Evolutionary conservation across 1,284 basidiomycete genomes (phyloP).

Genomic region (Chiua sp.): DNA sequence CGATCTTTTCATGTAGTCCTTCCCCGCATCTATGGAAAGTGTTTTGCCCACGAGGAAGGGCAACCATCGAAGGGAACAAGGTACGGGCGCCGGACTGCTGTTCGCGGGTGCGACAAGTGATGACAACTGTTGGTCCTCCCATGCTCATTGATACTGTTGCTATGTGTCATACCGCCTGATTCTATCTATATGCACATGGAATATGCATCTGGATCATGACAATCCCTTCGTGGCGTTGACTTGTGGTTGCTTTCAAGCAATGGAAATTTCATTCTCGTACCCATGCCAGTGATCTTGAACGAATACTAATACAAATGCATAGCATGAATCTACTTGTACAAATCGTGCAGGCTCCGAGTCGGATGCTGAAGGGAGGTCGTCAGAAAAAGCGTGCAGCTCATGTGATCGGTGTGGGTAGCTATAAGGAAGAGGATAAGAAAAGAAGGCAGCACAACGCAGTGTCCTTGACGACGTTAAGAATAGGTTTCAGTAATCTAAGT

Average conservation of each 20-base stretch:
- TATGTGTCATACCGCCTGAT: neutral
- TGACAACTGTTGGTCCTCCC: neutral
- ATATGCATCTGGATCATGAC: neutral
- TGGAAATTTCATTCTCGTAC: too few relatives aligned
- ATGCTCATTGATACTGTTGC: neutral
- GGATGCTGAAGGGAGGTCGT: neutral
- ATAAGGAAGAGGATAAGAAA: neutral
- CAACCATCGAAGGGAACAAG: neutral
- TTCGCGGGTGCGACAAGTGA: neutral
- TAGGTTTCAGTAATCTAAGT: neutral
- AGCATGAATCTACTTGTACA: neutral
- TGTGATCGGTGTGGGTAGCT: neutral
- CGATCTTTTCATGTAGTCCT: slow-evolving; percentile 1
- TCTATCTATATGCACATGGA: neutral
- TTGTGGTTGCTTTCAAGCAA: too few relatives aligned
- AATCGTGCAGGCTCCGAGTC: neutral
- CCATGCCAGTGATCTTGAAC: neutral
- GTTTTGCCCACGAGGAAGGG: neutral
- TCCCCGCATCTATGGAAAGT: neutral
- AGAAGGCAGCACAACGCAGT: neutral
- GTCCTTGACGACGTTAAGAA: slow-evolving; percentile 13
- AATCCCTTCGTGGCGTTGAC: neutral
- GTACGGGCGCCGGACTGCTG: neutral
- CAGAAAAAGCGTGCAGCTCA: neutral
- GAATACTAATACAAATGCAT: slow-evolving; percentile 4